A percentile compares a stretch with the other conserved stretches of the same genome.
These are phyloP conservation scores for Thelonectria discophora DNA, from an alignment of 2,329 filamentous ascomycete genomes.

Conservation along the genomic window DNA sequence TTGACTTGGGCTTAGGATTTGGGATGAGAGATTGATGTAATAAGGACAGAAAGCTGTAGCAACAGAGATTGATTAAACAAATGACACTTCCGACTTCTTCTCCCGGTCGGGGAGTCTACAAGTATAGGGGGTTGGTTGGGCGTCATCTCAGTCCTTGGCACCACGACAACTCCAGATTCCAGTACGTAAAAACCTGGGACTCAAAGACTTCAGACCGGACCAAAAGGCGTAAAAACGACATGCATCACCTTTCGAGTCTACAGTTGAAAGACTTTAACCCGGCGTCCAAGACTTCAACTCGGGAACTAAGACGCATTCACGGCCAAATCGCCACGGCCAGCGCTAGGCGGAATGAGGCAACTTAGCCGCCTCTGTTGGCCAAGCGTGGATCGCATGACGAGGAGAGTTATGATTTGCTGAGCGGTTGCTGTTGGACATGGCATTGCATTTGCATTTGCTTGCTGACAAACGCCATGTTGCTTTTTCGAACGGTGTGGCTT, in stretches of 20 bases:
- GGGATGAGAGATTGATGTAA: neutral
- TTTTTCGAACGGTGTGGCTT: too few species aligned
- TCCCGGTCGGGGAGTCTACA: too few species aligned
- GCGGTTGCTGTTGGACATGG: neutral
- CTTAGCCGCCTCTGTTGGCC: neutral
- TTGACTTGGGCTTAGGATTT: neutral
- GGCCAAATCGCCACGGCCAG: neutral
- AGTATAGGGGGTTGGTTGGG: too few species aligned
- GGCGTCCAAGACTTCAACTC: conserved; percentile 9
- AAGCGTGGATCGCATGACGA: conserved; percentile 1
- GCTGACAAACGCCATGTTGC: too few species aligned
- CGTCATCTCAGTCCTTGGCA: neutral
- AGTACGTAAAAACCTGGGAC: neutral
- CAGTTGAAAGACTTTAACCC: conserved; percentile 1
- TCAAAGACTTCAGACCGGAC: too few species aligned
- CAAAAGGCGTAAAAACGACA: conserved; percentile 1
- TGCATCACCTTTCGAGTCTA: neutral
- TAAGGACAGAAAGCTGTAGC: neutral
- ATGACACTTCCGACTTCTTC: neutral
- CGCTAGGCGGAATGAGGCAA: conserved; percentile 14
- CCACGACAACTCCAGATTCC: neutral
- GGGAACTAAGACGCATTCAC: neutral
- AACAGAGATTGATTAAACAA: neutral
- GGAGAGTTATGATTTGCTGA: conserved; percentile 3
- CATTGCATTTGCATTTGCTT: neutral